Evolutionary conservation across 768 basidiomycete genomes (phyloP), one percentile per base, ranked within the genome.

Genomic region (Flagelloscypha sp.): DNA sequence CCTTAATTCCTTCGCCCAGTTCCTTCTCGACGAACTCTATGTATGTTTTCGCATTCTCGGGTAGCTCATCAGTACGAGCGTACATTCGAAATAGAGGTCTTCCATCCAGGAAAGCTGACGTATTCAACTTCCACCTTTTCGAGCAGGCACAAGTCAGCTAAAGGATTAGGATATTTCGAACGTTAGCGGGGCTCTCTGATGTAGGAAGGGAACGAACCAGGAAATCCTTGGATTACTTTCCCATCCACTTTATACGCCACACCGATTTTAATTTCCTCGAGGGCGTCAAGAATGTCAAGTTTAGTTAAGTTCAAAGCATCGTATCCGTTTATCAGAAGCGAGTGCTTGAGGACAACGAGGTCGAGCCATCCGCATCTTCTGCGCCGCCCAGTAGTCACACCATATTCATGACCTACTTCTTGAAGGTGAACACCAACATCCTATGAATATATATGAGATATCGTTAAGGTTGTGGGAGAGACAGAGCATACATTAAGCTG

Each of bases 311-410:
- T 99, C 43, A 98, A 65, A 30, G 61, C 55, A 50, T 94, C 89
- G 58, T 98, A 99, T 23, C 95, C 95, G 57, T 99, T 99, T 71
- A 99, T 88, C 43, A 87, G 61, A 53, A 68, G 77, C 6, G 94
- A 98, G 59, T 97, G 82, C 56, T 79, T 82, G 68, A 99, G 73
- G 27, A 97, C 89, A 37, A 97, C 88, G 10, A 98, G 69, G 59
- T 99, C 95, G 29, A 99, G 77, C 95, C 95, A 99, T 9, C 95
- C 95, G 58, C 92, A 89, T 36, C 95, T 83, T 40, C 95, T 72
- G 24, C 85, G 68, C 19, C 95, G 79, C 6, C 95, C 95, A 1
- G 95, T 99, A 1, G 92, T 95, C 17, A 76, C 79, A 13, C 95
- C 95, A 45, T 72, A 95, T 56, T 99, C 95, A 30, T 69, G 72